Percentiles rank a stretch among this genome's conserved stretches.
phyloP scores from a whole-genome alignment of 768 basidiomycete species.

The Lepiota brunneoincarnata region DNA sequence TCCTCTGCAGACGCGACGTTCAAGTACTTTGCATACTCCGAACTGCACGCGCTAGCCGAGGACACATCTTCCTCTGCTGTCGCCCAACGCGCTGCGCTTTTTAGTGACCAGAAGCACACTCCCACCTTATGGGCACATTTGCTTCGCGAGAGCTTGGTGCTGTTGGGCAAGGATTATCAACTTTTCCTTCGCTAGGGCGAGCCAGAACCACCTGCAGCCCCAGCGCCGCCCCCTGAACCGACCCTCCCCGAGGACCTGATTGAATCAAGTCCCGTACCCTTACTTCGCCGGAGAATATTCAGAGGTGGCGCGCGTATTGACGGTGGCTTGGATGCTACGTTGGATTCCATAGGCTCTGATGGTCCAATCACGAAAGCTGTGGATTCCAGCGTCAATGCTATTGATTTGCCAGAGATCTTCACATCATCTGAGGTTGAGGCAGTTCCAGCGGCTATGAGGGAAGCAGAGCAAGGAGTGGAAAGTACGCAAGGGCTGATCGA shows the following conservation, averaged over 20 bases:
- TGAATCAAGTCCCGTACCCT: constrained; percentile 36
- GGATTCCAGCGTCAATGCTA: constrained; percentile 40
- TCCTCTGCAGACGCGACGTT: constrained; percentile 50
- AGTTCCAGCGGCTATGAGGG: constrained; percentile 17
- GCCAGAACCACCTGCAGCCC: constrained; percentile 23
- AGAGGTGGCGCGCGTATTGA: constrained; percentile 49
- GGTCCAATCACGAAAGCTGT: constrained; percentile 51
- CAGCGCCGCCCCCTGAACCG: constrained; percentile 15
- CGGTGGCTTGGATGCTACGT: constrained; percentile 34
- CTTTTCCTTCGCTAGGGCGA: constrained; percentile 58
- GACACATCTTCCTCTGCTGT: constrained; percentile 37
- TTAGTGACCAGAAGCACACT: constrained; percentile 65
- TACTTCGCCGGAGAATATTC: constrained; percentile 44
- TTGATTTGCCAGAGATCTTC: constrained; percentile 33
- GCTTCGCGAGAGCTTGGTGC: constrained; percentile 53
- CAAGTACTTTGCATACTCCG: constrained; percentile 65
- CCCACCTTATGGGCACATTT: constrained; percentile 65
- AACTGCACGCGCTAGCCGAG: constrained; percentile 50
- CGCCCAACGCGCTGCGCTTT: constrained; percentile 51
- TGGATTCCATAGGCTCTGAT: constrained; percentile 56
- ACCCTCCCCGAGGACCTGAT: constrained; percentile 11
- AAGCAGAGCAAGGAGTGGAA: constrained; percentile 20
- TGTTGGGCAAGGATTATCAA: constrained; percentile 71
- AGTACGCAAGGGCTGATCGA: constrained; percentile 16
- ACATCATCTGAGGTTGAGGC: constrained; percentile 28